phyloP scores from a whole-genome alignment of 2,329 filamentous ascomycete genomes.

The Neonectria ditissima region DNA sequence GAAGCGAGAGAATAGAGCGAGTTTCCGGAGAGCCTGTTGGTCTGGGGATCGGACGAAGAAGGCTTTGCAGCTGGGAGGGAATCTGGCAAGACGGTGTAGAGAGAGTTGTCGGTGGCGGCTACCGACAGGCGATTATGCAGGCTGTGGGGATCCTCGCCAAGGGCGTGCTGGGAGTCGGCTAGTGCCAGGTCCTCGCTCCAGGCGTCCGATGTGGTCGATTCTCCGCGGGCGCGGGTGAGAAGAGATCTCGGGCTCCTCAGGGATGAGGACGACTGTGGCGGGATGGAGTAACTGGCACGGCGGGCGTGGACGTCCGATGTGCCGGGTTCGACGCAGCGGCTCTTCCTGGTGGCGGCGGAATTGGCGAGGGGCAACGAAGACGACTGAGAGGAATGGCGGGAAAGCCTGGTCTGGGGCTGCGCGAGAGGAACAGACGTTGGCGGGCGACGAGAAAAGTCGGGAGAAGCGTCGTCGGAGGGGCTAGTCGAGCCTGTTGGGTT shows the following conservation, averaged over 20 bases:
- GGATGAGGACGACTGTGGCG: constrained; percentile 61
- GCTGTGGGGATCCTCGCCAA: constrained; percentile 62
- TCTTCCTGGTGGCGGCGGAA: constrained; percentile 61
- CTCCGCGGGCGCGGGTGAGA: constrained; percentile 56
- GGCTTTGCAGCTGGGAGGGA: constrained; percentile 58
- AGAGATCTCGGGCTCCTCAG: constrained; percentile 57
- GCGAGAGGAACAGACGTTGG: constrained; percentile 19
- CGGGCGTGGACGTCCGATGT: constrained; percentile 68
- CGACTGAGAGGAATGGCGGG: constrained; percentile 42
- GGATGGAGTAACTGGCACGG: constrained; percentile 71
- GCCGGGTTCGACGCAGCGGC: constrained; percentile 69
- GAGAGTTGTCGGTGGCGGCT: constrained; percentile 40
- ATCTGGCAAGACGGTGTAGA: constrained; percentile 59
- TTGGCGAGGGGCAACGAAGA: constrained; percentile 57
- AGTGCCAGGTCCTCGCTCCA: constrained; percentile 54
- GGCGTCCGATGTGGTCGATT: constrained; percentile 56
- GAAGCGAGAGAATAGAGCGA: constrained; percentile 79
- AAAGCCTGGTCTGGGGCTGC: constrained; percentile 29
- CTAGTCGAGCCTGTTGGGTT: constrained; percentile 39
- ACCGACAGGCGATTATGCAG: constrained; percentile 57
- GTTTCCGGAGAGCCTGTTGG: constrained; percentile 77
- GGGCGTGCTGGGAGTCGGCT: constrained; percentile 55
- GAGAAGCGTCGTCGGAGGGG: constrained; percentile 44
- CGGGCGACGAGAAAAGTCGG: constrained; percentile 43
- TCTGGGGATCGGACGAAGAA: constrained; percentile 64